Percentiles rank a stretch among this genome's conserved stretches.
phyloP scores from a whole-genome alignment of 495 filamentous ascomycete species.

The Talaromyces trachyspermus region DNA sequence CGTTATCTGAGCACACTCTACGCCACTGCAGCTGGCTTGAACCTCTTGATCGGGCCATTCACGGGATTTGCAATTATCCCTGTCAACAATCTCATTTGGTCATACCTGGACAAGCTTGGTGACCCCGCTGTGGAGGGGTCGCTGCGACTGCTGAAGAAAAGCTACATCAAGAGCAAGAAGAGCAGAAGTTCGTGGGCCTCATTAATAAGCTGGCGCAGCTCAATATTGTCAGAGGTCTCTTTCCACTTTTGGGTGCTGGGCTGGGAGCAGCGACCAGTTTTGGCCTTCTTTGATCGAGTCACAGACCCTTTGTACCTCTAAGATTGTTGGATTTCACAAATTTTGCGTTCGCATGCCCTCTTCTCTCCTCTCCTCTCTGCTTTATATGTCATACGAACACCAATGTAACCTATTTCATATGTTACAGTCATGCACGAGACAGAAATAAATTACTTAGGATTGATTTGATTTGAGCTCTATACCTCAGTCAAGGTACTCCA shows the following conservation, averaged over 20 bases:
- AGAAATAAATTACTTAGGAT: no score
- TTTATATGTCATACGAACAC: background rate
- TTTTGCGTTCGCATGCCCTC: no score
- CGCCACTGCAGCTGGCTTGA: conserved; percentile 1
- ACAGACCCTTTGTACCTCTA: background rate
- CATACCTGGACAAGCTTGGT: background rate
- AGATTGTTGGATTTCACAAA: background rate
- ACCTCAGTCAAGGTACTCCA: no score
- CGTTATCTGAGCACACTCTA: background rate
- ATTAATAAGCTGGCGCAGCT: conserved; percentile 5
- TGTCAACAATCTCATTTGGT: background rate
- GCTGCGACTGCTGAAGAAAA: background rate
- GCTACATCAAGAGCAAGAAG: background rate
- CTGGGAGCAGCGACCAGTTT: conserved; percentile 5
- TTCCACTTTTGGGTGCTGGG: conserved; percentile 4
- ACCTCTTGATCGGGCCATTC: conserved; percentile 2
- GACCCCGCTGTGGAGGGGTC: background rate
- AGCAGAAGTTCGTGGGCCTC: background rate
- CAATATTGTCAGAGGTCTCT: conserved; percentile 5
- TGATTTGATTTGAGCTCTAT: no score
- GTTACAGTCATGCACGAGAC: no score
- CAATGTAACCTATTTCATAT: background rate
- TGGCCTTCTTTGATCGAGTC: background rate
- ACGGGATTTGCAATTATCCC: background rate
- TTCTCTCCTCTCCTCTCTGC: background rate